Evolutionary conservation across 2,329 filamentous ascomycete species (phyloP).

Genomic region (Ophiostoma populinum): DNA sequence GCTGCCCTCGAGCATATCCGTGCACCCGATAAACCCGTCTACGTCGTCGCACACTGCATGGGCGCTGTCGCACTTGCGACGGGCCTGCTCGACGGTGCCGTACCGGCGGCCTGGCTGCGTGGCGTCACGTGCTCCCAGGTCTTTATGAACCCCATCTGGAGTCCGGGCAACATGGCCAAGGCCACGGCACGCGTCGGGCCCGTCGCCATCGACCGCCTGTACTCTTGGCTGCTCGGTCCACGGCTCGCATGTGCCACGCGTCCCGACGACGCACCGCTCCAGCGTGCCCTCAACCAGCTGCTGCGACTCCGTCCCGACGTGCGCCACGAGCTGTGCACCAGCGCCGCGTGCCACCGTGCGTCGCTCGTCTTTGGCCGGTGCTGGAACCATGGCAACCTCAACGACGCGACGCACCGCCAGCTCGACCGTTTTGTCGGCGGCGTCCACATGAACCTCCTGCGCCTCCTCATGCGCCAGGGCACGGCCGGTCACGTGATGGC

Average conservation of each 20-base stretch:
- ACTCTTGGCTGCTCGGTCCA: constrained; percentile 27
- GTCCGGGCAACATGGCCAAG: constrained; percentile 37
- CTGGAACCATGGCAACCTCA: constrained; percentile 49
- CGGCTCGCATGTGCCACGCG: constrained; percentile 38
- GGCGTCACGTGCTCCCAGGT: constrained; percentile 43
- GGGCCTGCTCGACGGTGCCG: constrained; percentile 44
- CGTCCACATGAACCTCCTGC: constrained; percentile 39
- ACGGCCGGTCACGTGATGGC: constrained; percentile 30
- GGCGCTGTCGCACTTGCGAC: constrained; percentile 40
- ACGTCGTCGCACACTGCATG: constrained; percentile 46
- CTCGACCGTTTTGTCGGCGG: constrained; percentile 45
- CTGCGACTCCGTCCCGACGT: constrained; percentile 39
- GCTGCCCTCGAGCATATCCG: constrained; percentile 38
- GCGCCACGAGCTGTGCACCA: constrained; percentile 40
- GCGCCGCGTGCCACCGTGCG: constrained; percentile 41
- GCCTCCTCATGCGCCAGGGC: constrained; percentile 40
- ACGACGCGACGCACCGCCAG: constrained; percentile 45
- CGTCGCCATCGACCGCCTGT: constrained; percentile 31
- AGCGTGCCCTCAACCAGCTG: constrained; percentile 34
- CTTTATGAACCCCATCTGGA: constrained; percentile 46
- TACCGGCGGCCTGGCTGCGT: constrained; percentile 36
- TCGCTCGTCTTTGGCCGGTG: constrained; percentile 43
- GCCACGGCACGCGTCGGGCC: constrained; percentile 24
- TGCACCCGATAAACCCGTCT: constrained; percentile 24
- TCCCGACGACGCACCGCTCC: constrained; percentile 28